Evolutionary conservation across 352 stramenopile species (phyloP), one percentile per base, ranked within the genome.

Genomic region (Globisporangium irregulare): DNA sequence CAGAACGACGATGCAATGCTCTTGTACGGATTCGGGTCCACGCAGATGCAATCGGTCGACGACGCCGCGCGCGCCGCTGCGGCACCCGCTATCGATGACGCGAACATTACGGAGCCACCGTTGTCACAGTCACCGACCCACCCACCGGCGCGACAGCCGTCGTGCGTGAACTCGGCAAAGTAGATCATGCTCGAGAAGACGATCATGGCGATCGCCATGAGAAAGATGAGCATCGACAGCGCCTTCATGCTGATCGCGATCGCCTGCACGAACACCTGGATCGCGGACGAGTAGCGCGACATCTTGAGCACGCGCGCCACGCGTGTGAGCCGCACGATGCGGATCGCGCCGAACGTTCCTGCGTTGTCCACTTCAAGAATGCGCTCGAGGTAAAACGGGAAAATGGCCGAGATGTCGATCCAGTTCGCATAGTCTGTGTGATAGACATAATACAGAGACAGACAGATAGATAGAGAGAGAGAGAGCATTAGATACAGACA

Each of bases 271-370:
- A 96, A 96, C 34, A 93, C 83, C 60, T 91, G 83, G 70, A 96
- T 95, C 24, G 87, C 89, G 7, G 85, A 92, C 12, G 89, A 92
- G 59, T 96, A 95, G 14, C 87, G 81, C 22, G 87, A 94, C 73
- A 96, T 91, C 70, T 96, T 96, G 50, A 97, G 75, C 22, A 97
- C 87, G 12, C 90, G 83, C 1, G 87, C 83, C 1, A 97, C 87
- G 12, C 90, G 84, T 8, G 83, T 88, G 57, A 97, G 85, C 1
- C 90, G 87, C 7, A 96, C 82, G 48, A 97, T 91, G 36, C 90
- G 80, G 57, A 97, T 86, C 18, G 90, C 86, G 4, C 82, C 81
- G 24, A 94, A 85, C 12, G 77, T 86, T 5, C 73, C 71, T 4
- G 78, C 82, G 68, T 90, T 90, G 56, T 93, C 80, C 3, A 92